Conservation (phyloP, 306 rosid species). For the Pyrus pyrifolia region DNA sequence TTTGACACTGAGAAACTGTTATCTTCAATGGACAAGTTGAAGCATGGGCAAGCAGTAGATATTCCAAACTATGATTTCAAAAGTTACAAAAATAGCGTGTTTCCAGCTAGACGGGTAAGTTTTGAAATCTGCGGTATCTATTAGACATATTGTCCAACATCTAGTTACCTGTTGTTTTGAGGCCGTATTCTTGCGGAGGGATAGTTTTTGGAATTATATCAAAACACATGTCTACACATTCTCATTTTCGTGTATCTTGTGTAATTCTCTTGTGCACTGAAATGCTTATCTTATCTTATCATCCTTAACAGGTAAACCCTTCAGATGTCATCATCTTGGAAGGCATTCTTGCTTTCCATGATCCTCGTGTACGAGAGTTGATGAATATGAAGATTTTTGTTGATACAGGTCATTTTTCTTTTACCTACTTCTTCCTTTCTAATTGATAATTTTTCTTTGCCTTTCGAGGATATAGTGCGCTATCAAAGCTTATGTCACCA, state of each 20-base stretch:
- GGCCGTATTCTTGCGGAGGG: background rate
- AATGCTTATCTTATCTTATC: conserved; percentile 6
- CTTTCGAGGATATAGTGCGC: background rate
- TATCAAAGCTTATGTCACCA: background rate
- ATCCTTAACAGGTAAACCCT: conserved; percentile 67
- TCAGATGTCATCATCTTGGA: conserved; percentile 94
- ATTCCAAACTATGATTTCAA: conserved; percentile 93
- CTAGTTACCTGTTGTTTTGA: background rate
- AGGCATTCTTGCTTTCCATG: conserved; percentile 97
- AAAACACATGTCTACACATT: background rate
- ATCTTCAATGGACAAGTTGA: conserved; percentile 73
- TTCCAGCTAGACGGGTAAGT: conserved; percentile 91
- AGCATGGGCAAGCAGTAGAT: conserved; percentile 84
- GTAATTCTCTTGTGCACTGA: background rate
- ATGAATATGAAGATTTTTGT: conserved; percentile 99
- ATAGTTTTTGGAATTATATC: background rate
- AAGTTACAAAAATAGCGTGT: conserved; percentile 73
- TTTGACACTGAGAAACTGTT: conserved; percentile 77
- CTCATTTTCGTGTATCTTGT: background rate
- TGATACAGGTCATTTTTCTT: conserved; percentile 85
- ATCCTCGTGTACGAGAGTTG: conserved; percentile 82
- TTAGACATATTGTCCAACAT: background rate
- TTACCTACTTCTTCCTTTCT: background rate
- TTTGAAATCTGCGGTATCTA: conserved; percentile 1
- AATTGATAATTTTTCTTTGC: background rate